Evolutionary conservation across 163 green algal species (phyloP), one percentile per base, ranked within the genome.

Genomic region (Scenedesmus sp.): DNA sequence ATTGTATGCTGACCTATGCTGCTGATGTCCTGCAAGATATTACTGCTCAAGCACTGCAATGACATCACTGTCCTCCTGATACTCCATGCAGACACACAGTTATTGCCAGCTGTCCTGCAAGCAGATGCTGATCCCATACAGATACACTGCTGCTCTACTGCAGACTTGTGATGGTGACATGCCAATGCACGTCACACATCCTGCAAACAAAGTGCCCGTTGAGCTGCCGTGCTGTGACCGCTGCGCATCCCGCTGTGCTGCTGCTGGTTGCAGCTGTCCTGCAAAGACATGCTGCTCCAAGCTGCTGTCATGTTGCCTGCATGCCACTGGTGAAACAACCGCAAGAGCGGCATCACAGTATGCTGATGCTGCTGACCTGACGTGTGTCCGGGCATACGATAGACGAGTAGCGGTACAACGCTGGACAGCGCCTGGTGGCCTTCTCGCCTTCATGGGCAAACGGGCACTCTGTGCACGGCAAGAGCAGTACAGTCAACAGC

Each of bases 371-470:
- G 40, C 83, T 61, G 49, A 90, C 85, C 85, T 90, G 85, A 3
- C 85, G 49, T 9, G 78, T 76, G 33, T 90, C 85, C 42, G 85
- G 85, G 78, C 85, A 90, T 18, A 90, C 85, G 33, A 90, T 90
- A 12, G 85, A 90, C 6, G 70, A 79, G 56, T 99, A 98, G 9
- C 92, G 94, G 82, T 95, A 95, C 0, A 91, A 73, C 18, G 93
- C 91, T 0, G 96, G 96, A 89, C 97, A 95, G 3, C 97, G 89
- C 12, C 97, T 93, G 46, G 94, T 96, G 3, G 96, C 97, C 80
- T 94, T 94, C 72, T 96, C 94, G 15, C 86, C 91, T 7, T 93
- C 90, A 86, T 98, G 96, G 0, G 96, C 95, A 89, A 97, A 98
- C 0, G 96, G 96, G 91, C 97, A 99, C 46, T 90, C 85, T 90